Conservation (phyloP, 2,329 filamentous ascomycete genomes). For the Nothophoma quercina region DNA sequence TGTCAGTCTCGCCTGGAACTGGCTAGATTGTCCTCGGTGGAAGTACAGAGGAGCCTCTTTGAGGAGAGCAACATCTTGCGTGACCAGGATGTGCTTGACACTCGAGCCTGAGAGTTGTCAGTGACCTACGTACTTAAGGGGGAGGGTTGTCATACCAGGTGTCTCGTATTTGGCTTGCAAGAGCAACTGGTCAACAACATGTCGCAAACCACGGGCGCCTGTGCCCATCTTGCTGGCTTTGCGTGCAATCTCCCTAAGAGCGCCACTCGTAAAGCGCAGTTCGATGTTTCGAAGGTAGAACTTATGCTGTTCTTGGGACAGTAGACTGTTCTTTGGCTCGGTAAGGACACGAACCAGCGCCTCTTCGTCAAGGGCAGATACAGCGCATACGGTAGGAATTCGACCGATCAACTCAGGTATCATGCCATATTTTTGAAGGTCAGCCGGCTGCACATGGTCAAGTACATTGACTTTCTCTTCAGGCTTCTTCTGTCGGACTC, state of each 20-base stretch:
- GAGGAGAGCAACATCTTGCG: slow-evolving; percentile 54
- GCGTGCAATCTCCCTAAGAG: slow-evolving; percentile 81
- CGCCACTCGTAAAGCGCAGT: slow-evolving; percentile 81
- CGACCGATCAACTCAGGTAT: slow-evolving; percentile 97
- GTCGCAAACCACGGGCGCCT: slow-evolving; percentile 63
- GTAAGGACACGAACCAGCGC: slow-evolving; percentile 86
- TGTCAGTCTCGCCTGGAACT: slow-evolving; percentile 50
- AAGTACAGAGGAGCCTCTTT: slow-evolving; percentile 54
- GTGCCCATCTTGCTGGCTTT: slow-evolving; percentile 74
- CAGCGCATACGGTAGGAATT: slow-evolving; percentile 86
- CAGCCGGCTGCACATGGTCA: slow-evolving; percentile 76
- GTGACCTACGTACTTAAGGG: neutral
- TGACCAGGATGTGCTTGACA: slow-evolving; percentile 57
- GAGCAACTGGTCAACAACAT: slow-evolving; percentile 58
- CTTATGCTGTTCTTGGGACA: slow-evolving; percentile 87
- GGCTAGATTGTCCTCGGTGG: slow-evolving; percentile 50
- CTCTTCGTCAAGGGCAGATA: slow-evolving; percentile 74
- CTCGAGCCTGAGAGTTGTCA: slow-evolving; percentile 44
- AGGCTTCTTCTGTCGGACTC: slow-evolving; percentile 25
- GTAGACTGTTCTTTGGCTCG: slow-evolving; percentile 86
- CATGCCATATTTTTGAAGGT: slow-evolving; percentile 86
- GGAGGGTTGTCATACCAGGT: slow-evolving; percentile 44
- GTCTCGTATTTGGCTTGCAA: slow-evolving; percentile 58
- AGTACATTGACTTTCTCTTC: slow-evolving; percentile 62
- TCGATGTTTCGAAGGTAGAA: slow-evolving; percentile 82